A percentile compares a stretch with the other conserved stretches of the same genome.
Conservation (phyloP, 225 moss, liverwort and hornwort genomes). For the Pseudoscleropodium purum region DNA sequence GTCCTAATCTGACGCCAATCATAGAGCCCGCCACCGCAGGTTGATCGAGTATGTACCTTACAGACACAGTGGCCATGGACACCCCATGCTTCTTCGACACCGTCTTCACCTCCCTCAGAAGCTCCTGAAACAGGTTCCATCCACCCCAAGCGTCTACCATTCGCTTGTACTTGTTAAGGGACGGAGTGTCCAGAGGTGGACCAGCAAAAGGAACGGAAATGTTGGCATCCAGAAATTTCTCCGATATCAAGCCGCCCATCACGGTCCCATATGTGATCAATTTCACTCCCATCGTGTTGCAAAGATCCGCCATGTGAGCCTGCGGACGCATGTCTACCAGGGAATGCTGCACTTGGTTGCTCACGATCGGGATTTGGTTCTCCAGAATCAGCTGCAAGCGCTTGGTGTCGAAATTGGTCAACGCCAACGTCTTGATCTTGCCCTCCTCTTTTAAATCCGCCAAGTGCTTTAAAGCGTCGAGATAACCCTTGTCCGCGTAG, state of each 20-base stretch:
- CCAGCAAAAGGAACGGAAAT: constrained; percentile 79
- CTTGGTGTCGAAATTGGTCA: constrained; percentile 55
- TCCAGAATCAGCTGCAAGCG: constrained; percentile 54
- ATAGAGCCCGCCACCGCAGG: constrained; percentile 86
- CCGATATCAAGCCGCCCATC: constrained; percentile 87
- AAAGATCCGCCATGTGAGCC: constrained; percentile 44
- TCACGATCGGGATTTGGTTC: constrained; percentile 52
- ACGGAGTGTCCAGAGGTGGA: constrained; percentile 79
- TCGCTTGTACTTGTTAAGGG: constrained; percentile 80
- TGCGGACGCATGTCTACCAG: constrained; percentile 60
- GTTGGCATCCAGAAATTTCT: constrained; percentile 84
- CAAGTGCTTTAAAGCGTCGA: constrained; percentile 60
- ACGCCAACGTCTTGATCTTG: constrained; percentile 53
- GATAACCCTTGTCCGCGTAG: constrained; percentile 62
- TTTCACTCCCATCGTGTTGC: constrained; percentile 49
- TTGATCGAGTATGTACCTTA: constrained; percentile 86
- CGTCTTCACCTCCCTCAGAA: constrained; percentile 62
- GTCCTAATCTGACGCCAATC: constrained; percentile 83
- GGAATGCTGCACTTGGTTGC: constrained; percentile 64
- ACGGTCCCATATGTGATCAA: constrained; percentile 54
- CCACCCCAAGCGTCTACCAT: constrained; percentile 99
- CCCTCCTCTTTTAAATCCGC: constrained; percentile 54
- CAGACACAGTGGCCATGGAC: constrained; percentile 69
- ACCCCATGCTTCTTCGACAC: constrained; percentile 75
- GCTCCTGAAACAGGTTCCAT: constrained; percentile 88